Evolutionary conservation across 805 yeast genomes (phyloP).

Genomic region (Ogataea degrootiae): DNA sequence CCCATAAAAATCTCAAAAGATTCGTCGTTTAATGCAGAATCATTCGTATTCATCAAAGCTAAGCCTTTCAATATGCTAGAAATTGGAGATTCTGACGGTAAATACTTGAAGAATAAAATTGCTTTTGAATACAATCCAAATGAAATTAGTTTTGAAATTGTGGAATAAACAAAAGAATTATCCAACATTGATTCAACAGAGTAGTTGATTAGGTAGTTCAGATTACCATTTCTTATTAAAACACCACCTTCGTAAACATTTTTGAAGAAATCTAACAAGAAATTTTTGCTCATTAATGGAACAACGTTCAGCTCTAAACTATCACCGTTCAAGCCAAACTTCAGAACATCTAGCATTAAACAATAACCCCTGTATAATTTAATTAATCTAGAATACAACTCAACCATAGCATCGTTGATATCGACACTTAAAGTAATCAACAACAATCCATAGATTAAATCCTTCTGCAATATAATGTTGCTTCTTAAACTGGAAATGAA

Average conservation of each 20-base stretch:
- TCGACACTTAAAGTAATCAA: constrained; percentile 30
- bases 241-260: constrained; percentile 21
- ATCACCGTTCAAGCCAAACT: constrained; percentile 2
- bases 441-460: constrained; percentile 22
- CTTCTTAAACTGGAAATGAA: constrained; percentile 17
- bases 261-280: constrained; percentile 10
- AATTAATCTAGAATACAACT: constrained; percentile 17
- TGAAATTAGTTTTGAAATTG: constrained; percentile 20
- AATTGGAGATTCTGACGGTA: constrained; percentile 21
- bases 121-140: constrained; percentile 6
- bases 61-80: constrained; percentile 25
- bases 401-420: constrained; percentile 23
- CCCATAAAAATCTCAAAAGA: constrained; percentile 29
- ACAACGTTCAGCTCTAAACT: not conserved
- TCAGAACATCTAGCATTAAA: constrained; percentile 4
- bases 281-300: constrained; percentile 1
- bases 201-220: constrained; percentile 20
- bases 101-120: constrained; percentile 12
- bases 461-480: constrained; percentile 15
- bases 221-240: constrained; percentile 17
- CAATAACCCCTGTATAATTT: constrained; percentile 10
- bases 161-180: constrained; percentile 18
- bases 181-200: constrained; percentile 11
- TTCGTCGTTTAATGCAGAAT: constrained; percentile 13
- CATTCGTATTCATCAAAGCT: constrained; percentile 22